Evolutionary conservation across 371 early-diverging fungal species (phyloP).

Genomic region (Mortierella sp.): DNA sequence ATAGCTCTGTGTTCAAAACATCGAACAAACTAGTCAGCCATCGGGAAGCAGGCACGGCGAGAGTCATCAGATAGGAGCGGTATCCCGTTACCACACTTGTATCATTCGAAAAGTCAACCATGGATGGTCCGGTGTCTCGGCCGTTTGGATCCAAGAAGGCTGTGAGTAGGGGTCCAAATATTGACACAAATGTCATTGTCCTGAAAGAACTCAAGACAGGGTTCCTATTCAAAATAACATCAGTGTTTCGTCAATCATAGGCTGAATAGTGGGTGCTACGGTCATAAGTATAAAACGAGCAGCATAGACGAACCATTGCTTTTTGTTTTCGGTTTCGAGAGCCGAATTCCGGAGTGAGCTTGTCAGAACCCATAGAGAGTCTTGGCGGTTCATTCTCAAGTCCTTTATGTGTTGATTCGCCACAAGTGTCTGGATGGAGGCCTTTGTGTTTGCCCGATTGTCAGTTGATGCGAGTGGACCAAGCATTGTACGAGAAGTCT

Average conservation of each 20-base stretch:
- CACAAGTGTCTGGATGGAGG: constrained; percentile 15
- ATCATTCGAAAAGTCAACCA: neutral
- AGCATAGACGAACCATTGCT: constrained; percentile 14
- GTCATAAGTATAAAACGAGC: neutral
- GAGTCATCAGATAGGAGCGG: constrained; percentile 17
- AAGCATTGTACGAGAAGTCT: no score
- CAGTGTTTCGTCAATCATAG: neutral
- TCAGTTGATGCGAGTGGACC: no score
- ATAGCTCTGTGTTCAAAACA: constrained; percentile 8
- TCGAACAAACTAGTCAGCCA: constrained; percentile 20
- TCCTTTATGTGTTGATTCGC: constrained; percentile 3
- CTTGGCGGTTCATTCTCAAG: neutral
- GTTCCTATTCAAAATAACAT: constrained; percentile 18
- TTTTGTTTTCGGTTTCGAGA: constrained; percentile 22
- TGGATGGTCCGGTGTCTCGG: neutral
- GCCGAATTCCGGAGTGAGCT: constrained; percentile 26
- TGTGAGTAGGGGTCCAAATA: constrained; percentile 25
- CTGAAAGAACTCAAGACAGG: constrained; percentile 24
- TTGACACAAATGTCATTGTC: constrained; percentile 15
- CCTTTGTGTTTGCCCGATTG: neutral
- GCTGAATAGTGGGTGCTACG: no score
- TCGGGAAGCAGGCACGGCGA: constrained; percentile 18
- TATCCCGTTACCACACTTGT: neutral
- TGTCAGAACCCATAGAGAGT: constrained; percentile 21
- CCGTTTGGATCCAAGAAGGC: constrained; percentile 17